Conservation (phyloP, 2,329 filamentous ascomycete species). For the Lasiodiplodia sp. region DNA sequence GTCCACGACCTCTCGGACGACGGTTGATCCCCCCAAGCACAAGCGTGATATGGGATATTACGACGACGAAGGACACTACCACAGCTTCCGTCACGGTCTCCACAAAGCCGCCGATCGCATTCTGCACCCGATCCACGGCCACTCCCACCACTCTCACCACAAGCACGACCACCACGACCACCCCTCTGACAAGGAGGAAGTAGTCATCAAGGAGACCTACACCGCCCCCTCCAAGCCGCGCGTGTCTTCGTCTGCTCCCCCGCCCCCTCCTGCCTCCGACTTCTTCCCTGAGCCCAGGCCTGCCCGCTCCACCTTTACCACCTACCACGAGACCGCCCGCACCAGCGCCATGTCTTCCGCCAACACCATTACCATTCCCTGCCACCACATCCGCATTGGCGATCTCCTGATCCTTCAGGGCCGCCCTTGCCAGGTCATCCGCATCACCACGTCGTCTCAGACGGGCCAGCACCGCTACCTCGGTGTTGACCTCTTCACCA, state of each 20-base stretch:
- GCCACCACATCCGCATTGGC: constrained; percentile 99
- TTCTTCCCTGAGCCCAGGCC: constrained; percentile 37
- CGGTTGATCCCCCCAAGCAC: constrained; percentile 59
- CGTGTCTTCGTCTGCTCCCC: constrained; percentile 48
- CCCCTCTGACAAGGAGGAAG: constrained; percentile 51
- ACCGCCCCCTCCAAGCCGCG: constrained; percentile 42
- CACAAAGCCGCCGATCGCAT: constrained; percentile 71
- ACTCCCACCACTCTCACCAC: constrained; percentile 59
- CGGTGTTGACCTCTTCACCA: constrained; percentile 99
- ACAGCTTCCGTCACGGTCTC: constrained; percentile 75
- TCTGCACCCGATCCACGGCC: constrained; percentile 67
- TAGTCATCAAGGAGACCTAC: constrained; percentile 56
- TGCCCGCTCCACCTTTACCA: constrained; percentile 32
- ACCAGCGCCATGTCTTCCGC: constrained; percentile 61
- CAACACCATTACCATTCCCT: constrained; percentile 97
- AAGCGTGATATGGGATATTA: constrained; percentile 78
- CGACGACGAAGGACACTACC: constrained; percentile 79
- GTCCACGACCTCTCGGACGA: constrained; percentile 54
- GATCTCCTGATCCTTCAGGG: constrained; percentile 99
- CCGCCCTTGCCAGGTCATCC: constrained; percentile 99
- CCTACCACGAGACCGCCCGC: constrained; percentile 14
- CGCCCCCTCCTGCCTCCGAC: constrained; percentile 34
- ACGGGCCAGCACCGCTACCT: constrained; percentile 99
- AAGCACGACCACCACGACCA: constrained; percentile 38
- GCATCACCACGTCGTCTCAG: constrained; percentile 96